Conservation (phyloP, 2,329 filamentous ascomycete genomes). For the Penicillium sp. region DNA sequence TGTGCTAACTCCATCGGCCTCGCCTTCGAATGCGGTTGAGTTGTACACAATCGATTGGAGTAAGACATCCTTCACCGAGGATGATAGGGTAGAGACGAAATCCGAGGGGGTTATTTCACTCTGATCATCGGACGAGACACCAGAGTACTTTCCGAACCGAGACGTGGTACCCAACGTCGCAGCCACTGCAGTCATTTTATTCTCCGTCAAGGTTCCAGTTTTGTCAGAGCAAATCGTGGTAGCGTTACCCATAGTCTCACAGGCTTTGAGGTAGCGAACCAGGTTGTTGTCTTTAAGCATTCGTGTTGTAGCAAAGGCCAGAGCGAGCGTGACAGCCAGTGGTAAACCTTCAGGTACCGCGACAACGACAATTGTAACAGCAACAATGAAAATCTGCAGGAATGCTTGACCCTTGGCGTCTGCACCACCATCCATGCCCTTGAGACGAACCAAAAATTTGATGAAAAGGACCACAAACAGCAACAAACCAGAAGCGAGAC, state of each 20-base stretch:
- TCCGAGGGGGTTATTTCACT: slow-evolving; percentile 55
- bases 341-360: slow-evolving; percentile 62
- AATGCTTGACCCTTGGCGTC: slow-evolving; percentile 59
- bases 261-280: slow-evolving; percentile 59
- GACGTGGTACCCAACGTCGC: slow-evolving; percentile 54
- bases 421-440: slow-evolving; percentile 46
- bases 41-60: slow-evolving; percentile 67
- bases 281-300: slow-evolving; percentile 65
- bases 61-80: slow-evolving; percentile 56
- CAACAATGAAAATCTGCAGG: slow-evolving; percentile 58
- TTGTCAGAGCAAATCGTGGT: slow-evolving; percentile 67
- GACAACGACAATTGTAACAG: slow-evolving; percentile 61
- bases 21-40: slow-evolving; percentile 68
- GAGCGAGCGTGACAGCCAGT: slow-evolving; percentile 60
- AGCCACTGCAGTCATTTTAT: slow-evolving; percentile 62
- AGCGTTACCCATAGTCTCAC: slow-evolving; percentile 65
- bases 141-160: slow-evolving; percentile 46
- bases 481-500: slow-evolving; percentile 68
- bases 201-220: slow-evolving; percentile 64
- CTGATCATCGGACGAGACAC: slow-evolving; percentile 30
- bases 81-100: slow-evolving; percentile 54
- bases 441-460: slow-evolving; percentile 68
- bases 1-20: slow-evolving; percentile 57
- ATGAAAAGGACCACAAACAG: slow-evolving; percentile 79
- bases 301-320: slow-evolving; percentile 62